These are phyloP conservation scores for Podaxis sp. DNA, from an alignment of 768 basidiomycete genomes.

Conservation along the genomic window DNA sequence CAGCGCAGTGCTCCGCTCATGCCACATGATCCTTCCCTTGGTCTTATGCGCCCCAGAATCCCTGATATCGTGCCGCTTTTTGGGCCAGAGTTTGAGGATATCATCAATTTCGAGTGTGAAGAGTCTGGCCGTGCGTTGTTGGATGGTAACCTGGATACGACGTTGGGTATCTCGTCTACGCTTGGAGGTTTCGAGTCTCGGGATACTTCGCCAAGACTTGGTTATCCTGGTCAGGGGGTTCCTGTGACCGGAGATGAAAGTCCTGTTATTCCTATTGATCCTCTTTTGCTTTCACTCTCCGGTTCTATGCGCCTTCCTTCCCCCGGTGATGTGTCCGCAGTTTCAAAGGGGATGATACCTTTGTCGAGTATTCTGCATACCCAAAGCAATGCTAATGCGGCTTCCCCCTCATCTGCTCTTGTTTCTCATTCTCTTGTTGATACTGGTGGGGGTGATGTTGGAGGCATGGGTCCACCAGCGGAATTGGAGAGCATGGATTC, in stretches of 20 bases:
- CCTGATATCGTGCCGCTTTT: slow-evolving; percentile 37
- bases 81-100: slow-evolving; percentile 20
- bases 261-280: background rate
- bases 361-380: background rate
- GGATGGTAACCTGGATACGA: background rate
- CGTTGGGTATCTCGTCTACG: background rate
- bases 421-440: background rate
- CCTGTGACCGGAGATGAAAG: background rate
- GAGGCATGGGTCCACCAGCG: background rate
- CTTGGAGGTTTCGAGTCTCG: background rate
- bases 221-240: background rate
- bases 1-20: slow-evolving; percentile 11
- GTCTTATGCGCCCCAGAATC: slow-evolving; percentile 26
- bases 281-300: slow-evolving; percentile 6
- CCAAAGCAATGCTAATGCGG: background rate
- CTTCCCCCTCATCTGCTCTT: background rate
- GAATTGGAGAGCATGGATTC: slow-evolving; percentile 1
- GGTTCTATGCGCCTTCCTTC: slow-evolving; percentile 1
- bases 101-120: slow-evolving; percentile 13
- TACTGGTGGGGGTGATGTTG: background rate
- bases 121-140: background rate
- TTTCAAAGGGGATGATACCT: background rate
- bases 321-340: background rate
- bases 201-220: background rate
- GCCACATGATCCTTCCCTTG: slow-evolving; percentile 16